Percentiles rank a stretch among this genome's conserved stretches.
Conservation (phyloP, 148 eudicot genomes). For the Persicaria tinctoria region DNA sequence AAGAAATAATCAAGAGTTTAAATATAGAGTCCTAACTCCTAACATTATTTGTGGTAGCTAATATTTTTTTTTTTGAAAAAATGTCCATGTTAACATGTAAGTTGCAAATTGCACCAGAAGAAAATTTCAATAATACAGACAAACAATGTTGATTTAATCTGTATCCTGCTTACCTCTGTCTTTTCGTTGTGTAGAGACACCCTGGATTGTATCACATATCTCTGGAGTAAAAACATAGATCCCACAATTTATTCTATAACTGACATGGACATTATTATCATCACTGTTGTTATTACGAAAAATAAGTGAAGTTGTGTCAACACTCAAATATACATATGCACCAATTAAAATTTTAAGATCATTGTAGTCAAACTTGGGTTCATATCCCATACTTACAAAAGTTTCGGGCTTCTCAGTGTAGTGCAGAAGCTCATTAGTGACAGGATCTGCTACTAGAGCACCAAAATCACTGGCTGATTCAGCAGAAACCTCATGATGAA, state of each 20-base stretch:
- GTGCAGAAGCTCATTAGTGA: constrained; percentile 62
- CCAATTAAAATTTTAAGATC: not conserved
- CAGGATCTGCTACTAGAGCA: constrained; percentile 66
- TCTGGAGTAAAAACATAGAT: constrained; percentile 66
- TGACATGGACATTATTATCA: constrained; percentile 38
- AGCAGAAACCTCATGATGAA: constrained; percentile 42
- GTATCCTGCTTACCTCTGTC: constrained; percentile 40
- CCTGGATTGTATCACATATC: constrained; percentile 49
- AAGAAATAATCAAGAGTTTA: not conserved
- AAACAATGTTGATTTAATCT: not conserved
- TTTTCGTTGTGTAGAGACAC: constrained; percentile 52
- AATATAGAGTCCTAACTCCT: not conserved
- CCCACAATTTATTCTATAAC: constrained; percentile 70
- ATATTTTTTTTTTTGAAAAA: not conserved
- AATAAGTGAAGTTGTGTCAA: not conserved
- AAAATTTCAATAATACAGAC: not conserved
- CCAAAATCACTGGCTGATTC: constrained; percentile 67
- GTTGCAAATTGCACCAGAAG: not conserved
- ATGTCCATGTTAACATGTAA: not conserved
- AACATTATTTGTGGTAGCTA: not conserved
- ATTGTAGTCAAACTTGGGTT: not conserved
- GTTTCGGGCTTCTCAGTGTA: constrained; percentile 75
- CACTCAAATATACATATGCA: too few relatives aligned
- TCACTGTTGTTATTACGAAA: constrained; percentile 13
- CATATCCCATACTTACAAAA: constrained; percentile 31